Evolutionary conservation across 192 early-diverging fungal genomes (phyloP), one percentile per base, ranked within the genome.

Genomic region (Oehlia diaphana): DNA sequence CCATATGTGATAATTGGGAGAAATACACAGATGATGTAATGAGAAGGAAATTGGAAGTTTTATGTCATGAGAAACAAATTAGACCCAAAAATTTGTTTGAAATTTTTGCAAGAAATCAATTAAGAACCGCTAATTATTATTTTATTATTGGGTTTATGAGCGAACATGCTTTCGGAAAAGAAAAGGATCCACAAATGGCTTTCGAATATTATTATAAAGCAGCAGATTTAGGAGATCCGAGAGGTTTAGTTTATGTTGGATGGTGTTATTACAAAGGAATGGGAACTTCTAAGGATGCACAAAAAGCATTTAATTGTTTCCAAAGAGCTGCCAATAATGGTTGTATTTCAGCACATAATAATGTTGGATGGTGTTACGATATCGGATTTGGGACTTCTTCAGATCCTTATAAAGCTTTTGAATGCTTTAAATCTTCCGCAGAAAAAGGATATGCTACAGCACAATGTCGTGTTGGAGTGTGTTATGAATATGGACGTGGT

Each of bases 341-440:
- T 35, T 68, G 47, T 35, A 19, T 67, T 9, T 68, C 64, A 16
- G 76, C 76, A 21, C 35, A 44, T 26, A 66, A 68, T 31, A 78
- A 78, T 53, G 76, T 78, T 9, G 76, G 76, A 31, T 78, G 76
- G 76, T 78, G 76, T 78, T 68, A 58, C 47, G 76, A 78, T 58
- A 65, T 78, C 10, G 76, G 76, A 78, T 65, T 78, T 49, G 76
- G 76, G 21, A 68, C 65, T 14, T 14, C 64, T 2, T 9, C 12
- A 3, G 64, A 78, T 50, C 76, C 76, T 16, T 23, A 53, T 31
- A 78, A 49, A 50, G 76, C 64, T n/a, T 78, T 78, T 68, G 49
- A 68, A 37, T 78, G 4, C 49, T 78, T 78, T 26, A 68, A 68
- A 68, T 6, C 5, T 16, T 44, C 64, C 4, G 76, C 44, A 1